A percentile compares a stretch with the other conserved stretches of the same genome.
These are phyloP conservation scores for Ogataea kodamae DNA, from an alignment of 805 yeast species.

Conservation along the genomic window DNA sequence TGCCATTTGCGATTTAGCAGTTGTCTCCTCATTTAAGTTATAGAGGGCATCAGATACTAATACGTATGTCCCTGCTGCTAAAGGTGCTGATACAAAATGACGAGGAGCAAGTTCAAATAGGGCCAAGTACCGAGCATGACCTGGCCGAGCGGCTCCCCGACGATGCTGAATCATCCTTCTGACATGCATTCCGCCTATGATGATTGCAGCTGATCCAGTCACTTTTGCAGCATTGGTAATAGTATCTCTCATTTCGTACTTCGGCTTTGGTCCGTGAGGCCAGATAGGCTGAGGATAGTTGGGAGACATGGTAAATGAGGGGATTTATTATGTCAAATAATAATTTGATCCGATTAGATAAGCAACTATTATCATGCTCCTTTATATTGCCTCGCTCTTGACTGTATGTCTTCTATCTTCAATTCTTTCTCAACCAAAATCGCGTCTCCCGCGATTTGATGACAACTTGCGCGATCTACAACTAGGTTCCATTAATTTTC, in stretches of 20 bases:
- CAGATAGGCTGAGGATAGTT: constrained; percentile 31
- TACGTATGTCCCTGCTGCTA: constrained; percentile 32
- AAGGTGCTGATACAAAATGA: constrained; percentile 34
- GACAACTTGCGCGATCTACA: constrained; percentile 49
- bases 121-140: constrained; percentile 32
- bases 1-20: constrained; percentile 29
- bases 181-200: constrained; percentile 36
- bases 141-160: constrained; percentile 38
- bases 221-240: constrained; percentile 28
- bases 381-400: constrained; percentile 1
- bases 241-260: constrained; percentile 32
- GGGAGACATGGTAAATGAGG: constrained; percentile 14
- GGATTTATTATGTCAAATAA: constrained; percentile 3
- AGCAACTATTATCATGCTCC: constrained; percentile 1
- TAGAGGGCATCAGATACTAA: constrained; percentile 31
- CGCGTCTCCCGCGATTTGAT: constrained; percentile 30
- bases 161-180: constrained; percentile 35
- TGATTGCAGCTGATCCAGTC: constrained; percentile 29
- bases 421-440: constrained; percentile 4
- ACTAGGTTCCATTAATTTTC: constrained; percentile 74
- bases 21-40: constrained; percentile 31
- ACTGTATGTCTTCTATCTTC: constrained; percentile 1
- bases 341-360: constrained; percentile 3
- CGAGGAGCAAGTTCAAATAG: constrained; percentile 30
- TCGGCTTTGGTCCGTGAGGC: constrained; percentile 17